Evolutionary conservation across 1,139 yeast genomes (phyloP), one percentile per base, ranked within the genome.

Genomic region (Pichiaceae sp.): DNA sequence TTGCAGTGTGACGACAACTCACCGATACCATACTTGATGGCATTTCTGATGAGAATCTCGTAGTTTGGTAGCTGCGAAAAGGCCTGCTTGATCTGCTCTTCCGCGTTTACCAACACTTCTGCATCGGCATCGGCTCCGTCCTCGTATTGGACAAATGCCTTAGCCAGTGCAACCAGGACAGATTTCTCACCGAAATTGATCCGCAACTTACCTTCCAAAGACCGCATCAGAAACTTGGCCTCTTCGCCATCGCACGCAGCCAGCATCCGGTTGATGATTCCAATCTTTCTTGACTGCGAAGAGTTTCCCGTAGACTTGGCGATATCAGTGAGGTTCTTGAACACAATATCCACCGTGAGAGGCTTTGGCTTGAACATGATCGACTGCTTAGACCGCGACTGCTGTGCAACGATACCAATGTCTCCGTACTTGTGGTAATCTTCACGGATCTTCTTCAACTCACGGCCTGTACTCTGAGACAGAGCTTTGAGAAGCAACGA

Each of bases 111-210:
- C 16, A 75, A 52, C 24, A 53, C 44, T 25, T 71, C 75, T 1
- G 77, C 64, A 6, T 62, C 55, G 1, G 40, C 34, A 6, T 27
- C 33, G 17, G 33, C 53, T 8, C 43, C 35, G 43, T 21, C 56
- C 39, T 45, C 48, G 42, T 70, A 74, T 15, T 72, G 69, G 2
- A 79, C 69, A 47, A 87, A 72, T 0, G 96, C 94, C 52, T 86
- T 94, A 0, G 96, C 83, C 37, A 91, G 63, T 0, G 93, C 82
- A 3, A 82, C 74, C 32, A 89, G 64, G 1, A 91, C 95, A 0
- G 96, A 82, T 53, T 89, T 89, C 48, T 89, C 97, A 0, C 97
- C 97, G 46, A 91, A 70, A 1, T 95, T 96, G 42, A 93, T 91
- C 49, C 99, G 70, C 43, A 91, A 64, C 50, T 91, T 91, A 1